These are phyloP conservation scores for Aspergillus puulaauensis DNA, from an alignment of 2,329 filamentous ascomycete genomes.

Conservation along the genomic window DNA sequence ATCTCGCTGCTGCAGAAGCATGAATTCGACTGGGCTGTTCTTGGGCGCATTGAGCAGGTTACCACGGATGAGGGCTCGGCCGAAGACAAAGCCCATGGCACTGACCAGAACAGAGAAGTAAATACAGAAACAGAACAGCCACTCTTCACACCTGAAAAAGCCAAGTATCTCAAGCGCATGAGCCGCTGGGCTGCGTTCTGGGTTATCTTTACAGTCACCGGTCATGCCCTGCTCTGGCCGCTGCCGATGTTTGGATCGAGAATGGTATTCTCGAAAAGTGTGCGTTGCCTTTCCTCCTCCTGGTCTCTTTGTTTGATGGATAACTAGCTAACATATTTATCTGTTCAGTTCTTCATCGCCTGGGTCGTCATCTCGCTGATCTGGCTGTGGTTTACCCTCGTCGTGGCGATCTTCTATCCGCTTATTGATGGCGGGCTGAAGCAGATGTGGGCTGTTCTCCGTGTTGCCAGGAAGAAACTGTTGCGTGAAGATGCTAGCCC, in stretches of 20 bases:
- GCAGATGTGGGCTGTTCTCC: too few species aligned
- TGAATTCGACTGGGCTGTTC: neutral
- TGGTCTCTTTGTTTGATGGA: too few species aligned
- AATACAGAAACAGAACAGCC: neutral
- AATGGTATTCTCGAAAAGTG: neutral
- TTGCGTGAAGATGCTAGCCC: too few species aligned
- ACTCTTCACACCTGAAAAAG: neutral
- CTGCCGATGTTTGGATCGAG: neutral
- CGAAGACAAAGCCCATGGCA: neutral
- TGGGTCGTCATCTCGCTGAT: conserved; percentile 3
- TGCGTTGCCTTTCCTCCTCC: neutral
- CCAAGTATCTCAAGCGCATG: neutral
- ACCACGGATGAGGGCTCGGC: neutral
- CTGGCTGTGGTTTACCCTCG: conserved; percentile 6
- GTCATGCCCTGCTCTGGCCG: neutral
- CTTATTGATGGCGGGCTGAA: too few species aligned
- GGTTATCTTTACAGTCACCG: neutral
- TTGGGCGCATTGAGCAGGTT: neutral
- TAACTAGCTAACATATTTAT: too few species aligned
- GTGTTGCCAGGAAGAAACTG: too few species aligned
- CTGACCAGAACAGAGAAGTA: neutral
- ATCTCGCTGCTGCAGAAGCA: neutral
- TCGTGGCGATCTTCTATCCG: conserved; percentile 3
- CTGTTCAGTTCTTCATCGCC: neutral
- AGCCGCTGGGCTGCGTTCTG: conserved; percentile 4